A percentile compares a stretch with the other conserved stretches of the same genome.
Evolutionary conservation across 495 filamentous ascomycete genomes (phyloP).

Genomic region (Penicillium flavigenum): DNA sequence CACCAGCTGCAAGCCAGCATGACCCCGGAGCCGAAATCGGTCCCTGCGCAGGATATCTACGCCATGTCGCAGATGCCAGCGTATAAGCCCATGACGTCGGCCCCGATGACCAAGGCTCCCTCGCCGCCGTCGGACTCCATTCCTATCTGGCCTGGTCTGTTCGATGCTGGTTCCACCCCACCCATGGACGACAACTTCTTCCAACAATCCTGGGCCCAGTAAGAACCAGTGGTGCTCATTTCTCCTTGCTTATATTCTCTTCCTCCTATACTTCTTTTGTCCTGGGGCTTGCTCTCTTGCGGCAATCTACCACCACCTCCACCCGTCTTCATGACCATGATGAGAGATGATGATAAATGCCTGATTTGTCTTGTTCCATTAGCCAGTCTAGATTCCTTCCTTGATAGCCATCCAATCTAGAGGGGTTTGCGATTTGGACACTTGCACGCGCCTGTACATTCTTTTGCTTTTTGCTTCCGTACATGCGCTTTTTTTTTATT

Average conservation of each 20-base stretch:
- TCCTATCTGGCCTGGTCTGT: conserved; percentile 43
- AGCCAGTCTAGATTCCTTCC: conserved; percentile 43
- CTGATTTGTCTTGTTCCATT: conserved; percentile 41
- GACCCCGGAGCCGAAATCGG: conserved; percentile 40
- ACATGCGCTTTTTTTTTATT: not conserved
- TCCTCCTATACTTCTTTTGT: conserved; percentile 10
- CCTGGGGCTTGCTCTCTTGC: conserved; percentile 22
- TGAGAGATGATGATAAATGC: conserved; percentile 57
- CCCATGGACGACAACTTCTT: conserved; percentile 39
- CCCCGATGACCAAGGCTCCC: conserved; percentile 19
- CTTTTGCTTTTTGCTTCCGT: conserved; percentile 6
- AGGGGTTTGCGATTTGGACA: conserved; percentile 28
- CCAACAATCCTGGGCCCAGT: conserved; percentile 42
- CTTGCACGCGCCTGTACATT: conserved; percentile 11
- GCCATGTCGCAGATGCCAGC: conserved; percentile 31
- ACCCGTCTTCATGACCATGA: conserved; percentile 53
- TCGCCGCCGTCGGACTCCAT: conserved; percentile 35
- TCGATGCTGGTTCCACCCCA: conserved; percentile 32
- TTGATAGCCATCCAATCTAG: conserved; percentile 41
- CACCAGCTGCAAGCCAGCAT: conserved; percentile 49
- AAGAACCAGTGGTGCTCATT: conserved; percentile 15
- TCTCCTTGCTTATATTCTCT: conserved; percentile 14
- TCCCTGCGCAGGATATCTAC: conserved; percentile 38
- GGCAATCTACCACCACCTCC: conserved; percentile 50
- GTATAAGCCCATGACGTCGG: conserved; percentile 28